Evolutionary conservation across 129 eudicot genomes (phyloP).

Genomic region (Pseudognaphalium luteoalbum): DNA sequence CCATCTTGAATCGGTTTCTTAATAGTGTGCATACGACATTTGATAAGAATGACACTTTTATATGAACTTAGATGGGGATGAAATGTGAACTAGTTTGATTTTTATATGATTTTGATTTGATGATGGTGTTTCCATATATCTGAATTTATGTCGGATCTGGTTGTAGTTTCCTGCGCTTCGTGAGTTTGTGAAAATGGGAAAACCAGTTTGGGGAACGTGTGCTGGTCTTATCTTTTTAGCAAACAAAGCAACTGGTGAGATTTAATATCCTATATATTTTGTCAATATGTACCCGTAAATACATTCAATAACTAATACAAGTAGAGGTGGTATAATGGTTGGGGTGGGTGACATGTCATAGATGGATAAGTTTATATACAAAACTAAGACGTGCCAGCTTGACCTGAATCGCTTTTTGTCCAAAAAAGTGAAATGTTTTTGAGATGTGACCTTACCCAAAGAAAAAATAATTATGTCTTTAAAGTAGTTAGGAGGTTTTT

Average conservation of each 20-base stretch:
- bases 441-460: no score
- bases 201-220: constrained; percentile 99
- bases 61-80: not conserved
- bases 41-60: constrained; percentile 18
- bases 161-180: constrained; percentile 90
- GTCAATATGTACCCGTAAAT: not conserved
- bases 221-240: constrained; percentile 96
- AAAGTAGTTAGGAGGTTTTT: no score
- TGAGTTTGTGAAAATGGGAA: constrained; percentile 93
- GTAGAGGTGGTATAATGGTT: not conserved
- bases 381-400: not conserved
- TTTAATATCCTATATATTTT: not conserved
- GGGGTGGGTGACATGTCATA: not conserved
- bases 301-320: not conserved
- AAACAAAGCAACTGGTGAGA: constrained; percentile 71
- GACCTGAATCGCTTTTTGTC: not conserved
- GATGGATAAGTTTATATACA: no score
- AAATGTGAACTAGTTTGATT: no score
- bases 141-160: constrained; percentile 3
- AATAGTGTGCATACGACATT: no score
- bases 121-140: not conserved
- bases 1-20: not conserved
- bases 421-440: not conserved
- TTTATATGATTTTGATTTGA: no score
- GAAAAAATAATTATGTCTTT: no score